These are phyloP conservation scores for Yamadazyma oceani DNA, from an alignment of 1,139 yeast species.

Conservation along the genomic window DNA sequence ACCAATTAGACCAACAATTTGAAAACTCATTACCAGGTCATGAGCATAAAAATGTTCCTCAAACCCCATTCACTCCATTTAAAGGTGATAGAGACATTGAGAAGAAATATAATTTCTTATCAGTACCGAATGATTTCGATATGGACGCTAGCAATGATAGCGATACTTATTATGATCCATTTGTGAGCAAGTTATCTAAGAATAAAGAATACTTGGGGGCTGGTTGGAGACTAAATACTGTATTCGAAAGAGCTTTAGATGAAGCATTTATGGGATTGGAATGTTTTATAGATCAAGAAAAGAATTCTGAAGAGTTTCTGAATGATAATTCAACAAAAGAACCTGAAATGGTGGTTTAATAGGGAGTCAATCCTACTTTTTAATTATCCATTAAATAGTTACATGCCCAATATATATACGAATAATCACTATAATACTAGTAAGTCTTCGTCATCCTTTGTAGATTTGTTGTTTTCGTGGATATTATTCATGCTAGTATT, in stretches of 20 bases:
- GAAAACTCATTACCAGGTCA: conserved; percentile 28
- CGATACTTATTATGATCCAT: conserved; percentile 49
- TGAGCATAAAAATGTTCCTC: conserved; percentile 23
- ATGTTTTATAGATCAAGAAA: conserved; percentile 73
- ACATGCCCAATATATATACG: background rate
- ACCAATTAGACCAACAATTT: conserved; percentile 44
- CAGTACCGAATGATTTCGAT: conserved; percentile 31
- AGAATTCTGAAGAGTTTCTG: too few species aligned
- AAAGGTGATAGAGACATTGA: conserved; percentile 76
- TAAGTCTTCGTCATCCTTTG: conserved; percentile 7
- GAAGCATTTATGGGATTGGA: conserved; percentile 91
- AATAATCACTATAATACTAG: conserved; percentile 8
- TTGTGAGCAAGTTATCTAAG: conserved; percentile 52
- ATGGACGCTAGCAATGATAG: conserved; percentile 56
- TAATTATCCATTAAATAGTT: background rate
- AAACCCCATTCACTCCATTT: conserved; percentile 88
- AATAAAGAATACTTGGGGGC: conserved; percentile 78
- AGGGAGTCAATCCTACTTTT: background rate
- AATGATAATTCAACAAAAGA: background rate
- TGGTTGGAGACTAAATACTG: conserved; percentile 74
- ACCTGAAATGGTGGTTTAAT: background rate
- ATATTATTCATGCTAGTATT: background rate
- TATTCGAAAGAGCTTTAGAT: conserved; percentile 74
- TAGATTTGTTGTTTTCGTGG: background rate
- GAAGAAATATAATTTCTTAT: conserved; percentile 34